phyloP scores from a whole-genome alignment of 2,329 filamentous ascomycete genomes.

The Colletotrichum neosansevieriae region DNA sequence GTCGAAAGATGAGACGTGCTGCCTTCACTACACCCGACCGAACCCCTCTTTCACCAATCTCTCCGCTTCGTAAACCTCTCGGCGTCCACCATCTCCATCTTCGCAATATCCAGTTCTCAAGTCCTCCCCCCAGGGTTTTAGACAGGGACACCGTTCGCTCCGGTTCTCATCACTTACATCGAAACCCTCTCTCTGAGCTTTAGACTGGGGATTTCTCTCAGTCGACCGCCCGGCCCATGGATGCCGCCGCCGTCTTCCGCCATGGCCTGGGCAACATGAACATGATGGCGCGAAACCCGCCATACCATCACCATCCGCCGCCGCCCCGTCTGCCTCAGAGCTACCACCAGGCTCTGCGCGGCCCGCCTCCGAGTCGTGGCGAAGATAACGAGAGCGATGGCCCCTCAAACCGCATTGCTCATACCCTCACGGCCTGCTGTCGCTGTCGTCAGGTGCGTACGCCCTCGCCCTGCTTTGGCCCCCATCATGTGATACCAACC shows the following conservation, averaged over 20 bases:
- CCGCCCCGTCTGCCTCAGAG: slow-evolving; percentile 42
- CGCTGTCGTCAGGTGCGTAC: slow-evolving; percentile 79
- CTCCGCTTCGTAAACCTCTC: slow-evolving; percentile 20
- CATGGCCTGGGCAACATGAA: slow-evolving; percentile 57
- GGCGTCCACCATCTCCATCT: neutral
- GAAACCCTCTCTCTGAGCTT: neutral
- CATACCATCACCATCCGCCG: slow-evolving; percentile 43
- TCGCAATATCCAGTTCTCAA: neutral
- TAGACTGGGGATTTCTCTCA: slow-evolving; percentile 29
- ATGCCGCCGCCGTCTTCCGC: slow-evolving; percentile 70
- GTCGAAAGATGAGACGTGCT: slow-evolving; percentile 33
- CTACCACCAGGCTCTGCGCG: slow-evolving; percentile 48
- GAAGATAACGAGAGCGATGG: slow-evolving; percentile 63
- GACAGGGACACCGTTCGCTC: slow-evolving; percentile 1
- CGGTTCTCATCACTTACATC: neutral
- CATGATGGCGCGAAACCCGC: slow-evolving; percentile 41
- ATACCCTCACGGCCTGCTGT: slow-evolving; percentile 84
- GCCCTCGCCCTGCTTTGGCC: slow-evolving; percentile 37
- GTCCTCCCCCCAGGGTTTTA: neutral
- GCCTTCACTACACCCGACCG: slow-evolving; percentile 2
- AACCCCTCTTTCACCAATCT: slow-evolving; percentile 13
- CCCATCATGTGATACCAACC: slow-evolving; percentile 17
- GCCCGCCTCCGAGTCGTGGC: slow-evolving; percentile 49
- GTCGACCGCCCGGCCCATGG: slow-evolving; percentile 58
- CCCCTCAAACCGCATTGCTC: slow-evolving; percentile 74